These are phyloP conservation scores for Diplodia seriata DNA, from an alignment of 2,329 filamentous ascomycete genomes.

Conservation along the genomic window DNA sequence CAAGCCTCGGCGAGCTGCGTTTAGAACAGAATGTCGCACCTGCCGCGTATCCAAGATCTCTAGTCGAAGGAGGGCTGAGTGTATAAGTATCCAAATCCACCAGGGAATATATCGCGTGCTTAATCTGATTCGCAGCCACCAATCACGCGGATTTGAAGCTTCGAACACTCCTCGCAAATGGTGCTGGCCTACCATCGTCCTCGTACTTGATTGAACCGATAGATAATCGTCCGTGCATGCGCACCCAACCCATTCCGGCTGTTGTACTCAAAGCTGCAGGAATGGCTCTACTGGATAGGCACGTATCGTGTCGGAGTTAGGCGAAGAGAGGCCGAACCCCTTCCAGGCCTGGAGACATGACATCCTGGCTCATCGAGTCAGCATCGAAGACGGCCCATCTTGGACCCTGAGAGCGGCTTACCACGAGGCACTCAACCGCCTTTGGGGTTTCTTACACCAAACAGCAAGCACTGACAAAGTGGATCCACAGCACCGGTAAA, in stretches of 20 bases:
- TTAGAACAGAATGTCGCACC: background rate
- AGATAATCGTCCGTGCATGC: background rate
- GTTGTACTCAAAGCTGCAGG: background rate
- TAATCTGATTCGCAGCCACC: background rate
- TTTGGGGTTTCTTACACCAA: background rate
- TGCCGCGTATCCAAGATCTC: background rate
- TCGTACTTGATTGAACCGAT: background rate
- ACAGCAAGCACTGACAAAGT: background rate
- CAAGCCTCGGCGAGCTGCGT: background rate
- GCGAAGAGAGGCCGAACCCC: background rate
- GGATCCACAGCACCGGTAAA: background rate
- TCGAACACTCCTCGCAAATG: too few species aligned
- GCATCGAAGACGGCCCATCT: background rate
- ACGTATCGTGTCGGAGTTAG: background rate
- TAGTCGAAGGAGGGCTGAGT: background rate
- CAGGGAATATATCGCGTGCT: too few species aligned
- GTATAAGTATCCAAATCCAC: background rate
- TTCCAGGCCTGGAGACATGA: background rate
- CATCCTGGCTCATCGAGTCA: conserved; percentile 14
- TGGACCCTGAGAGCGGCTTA: background rate
- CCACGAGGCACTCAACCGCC: background rate
- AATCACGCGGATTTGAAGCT: too few species aligned
- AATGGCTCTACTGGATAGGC: background rate
- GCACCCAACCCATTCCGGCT: background rate
- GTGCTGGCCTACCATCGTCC: background rate